These are phyloP conservation scores for Strobilomyces echinocephalus DNA, from an alignment of 768 basidiomycete species.

Conservation along the genomic window DNA sequence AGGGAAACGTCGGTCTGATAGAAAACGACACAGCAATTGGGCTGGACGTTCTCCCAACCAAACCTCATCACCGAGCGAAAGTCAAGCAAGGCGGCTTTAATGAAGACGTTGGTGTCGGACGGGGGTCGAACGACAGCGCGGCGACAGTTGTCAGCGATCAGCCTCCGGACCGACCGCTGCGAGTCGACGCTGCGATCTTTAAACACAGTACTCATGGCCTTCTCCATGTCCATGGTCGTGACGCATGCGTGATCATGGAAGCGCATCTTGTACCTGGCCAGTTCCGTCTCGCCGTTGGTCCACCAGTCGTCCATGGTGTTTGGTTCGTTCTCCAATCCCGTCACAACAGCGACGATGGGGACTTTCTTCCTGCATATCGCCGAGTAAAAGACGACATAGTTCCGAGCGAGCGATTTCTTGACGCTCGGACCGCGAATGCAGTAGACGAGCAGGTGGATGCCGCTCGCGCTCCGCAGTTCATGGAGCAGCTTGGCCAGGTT, in stretches of 20 bases:
- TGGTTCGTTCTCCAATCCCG: constrained; percentile 31
- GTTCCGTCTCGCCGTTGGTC: constrained; percentile 28
- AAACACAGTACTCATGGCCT: constrained; percentile 13
- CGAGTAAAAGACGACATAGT: constrained; percentile 31
- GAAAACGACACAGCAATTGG: constrained; percentile 17
- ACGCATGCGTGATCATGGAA: constrained; percentile 41
- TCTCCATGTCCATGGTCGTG: constrained; percentile 30
- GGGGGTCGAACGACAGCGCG: constrained; percentile 13
- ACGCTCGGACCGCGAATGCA: constrained; percentile 31
- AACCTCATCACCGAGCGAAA: constrained; percentile 25
- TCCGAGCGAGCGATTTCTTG: constrained; percentile 23
- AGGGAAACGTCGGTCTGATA: constrained; percentile 13
- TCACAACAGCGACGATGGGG: constrained; percentile 31
- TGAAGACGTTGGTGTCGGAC: constrained; percentile 17
- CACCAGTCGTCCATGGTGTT: constrained; percentile 37
- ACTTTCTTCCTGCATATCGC: constrained; percentile 29
- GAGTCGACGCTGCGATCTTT: constrained; percentile 19
- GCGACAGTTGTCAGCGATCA: constrained; percentile 21
- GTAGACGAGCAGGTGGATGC: constrained; percentile 30
- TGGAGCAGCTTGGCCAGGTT: constrained; percentile 28
- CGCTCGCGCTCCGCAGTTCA: constrained; percentile 25
- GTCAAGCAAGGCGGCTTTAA: constrained; percentile 25
- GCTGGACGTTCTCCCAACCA: constrained; percentile 22
- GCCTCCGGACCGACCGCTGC: constrained; percentile 15
- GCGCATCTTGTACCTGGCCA: constrained; percentile 32